Evolutionary conservation across 2,329 filamentous ascomycete genomes (phyloP).

Genomic region (Berkeleyomyces basicola): DNA sequence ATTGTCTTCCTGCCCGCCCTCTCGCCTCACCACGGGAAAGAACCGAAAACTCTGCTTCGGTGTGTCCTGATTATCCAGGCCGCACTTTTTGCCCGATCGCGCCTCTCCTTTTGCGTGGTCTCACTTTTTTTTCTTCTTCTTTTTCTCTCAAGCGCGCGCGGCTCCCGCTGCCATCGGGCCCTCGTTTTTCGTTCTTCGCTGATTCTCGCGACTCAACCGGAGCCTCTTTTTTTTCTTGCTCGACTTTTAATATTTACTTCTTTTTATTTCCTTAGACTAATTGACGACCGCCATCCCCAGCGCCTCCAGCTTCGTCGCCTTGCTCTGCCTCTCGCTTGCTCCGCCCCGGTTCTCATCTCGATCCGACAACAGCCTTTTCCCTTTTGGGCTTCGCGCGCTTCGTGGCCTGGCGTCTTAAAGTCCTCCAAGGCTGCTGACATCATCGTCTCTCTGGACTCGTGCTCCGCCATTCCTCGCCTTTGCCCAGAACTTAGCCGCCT

Average conservation of each 20-base stretch:
- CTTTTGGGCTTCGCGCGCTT: neutral
- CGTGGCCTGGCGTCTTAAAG: neutral
- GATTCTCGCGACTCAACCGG: neutral
- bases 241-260: neutral
- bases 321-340: neutral
- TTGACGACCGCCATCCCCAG: neutral
- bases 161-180: neutral
- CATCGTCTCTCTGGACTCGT: neutral
- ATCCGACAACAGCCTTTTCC: neutral
- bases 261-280: slow-evolving; percentile 2
- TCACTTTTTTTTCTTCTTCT: neutral
- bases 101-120: neutral
- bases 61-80: neutral
- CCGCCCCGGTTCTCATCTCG: neutral
- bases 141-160: neutral
- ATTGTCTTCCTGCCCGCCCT: neutral
- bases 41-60: neutral
- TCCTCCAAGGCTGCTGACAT: neutral
- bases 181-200: neutral
- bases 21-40: neutral
- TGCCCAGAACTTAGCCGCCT: neutral
- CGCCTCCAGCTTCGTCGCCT: neutral
- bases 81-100: neutral
- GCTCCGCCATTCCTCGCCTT: neutral
- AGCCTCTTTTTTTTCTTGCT: neutral